Percentiles rank a stretch among this genome's conserved stretches.
phyloP scores from a whole-genome alignment of 2,329 filamentous ascomycete genomes.

The Pseudohalonectria lignicola region DNA sequence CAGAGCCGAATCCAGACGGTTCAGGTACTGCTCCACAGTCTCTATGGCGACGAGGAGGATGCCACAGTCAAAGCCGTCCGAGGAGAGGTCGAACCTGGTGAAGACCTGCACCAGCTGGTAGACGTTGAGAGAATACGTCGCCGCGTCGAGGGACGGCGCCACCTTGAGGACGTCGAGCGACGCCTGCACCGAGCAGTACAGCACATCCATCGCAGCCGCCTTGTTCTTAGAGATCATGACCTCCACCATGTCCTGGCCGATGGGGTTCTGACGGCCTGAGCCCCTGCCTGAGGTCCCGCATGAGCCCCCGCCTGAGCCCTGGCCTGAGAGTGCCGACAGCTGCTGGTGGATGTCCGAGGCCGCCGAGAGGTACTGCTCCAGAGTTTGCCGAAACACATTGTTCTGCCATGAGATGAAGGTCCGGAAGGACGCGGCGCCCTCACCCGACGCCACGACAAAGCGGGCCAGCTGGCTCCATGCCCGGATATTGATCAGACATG shows the following conservation, averaged over 20 bases:
- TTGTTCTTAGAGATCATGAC: slow-evolving; percentile 41
- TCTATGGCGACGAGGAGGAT: slow-evolving; percentile 32
- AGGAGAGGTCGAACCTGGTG: slow-evolving; percentile 29
- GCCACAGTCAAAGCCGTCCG: slow-evolving; percentile 34
- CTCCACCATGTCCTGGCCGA: slow-evolving; percentile 33
- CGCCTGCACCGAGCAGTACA: slow-evolving; percentile 34
- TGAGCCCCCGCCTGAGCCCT: no score
- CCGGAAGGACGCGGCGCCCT: slow-evolving; percentile 27
- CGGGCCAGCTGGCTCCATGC: slow-evolving; percentile 52
- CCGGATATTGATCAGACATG: slow-evolving; percentile 51
- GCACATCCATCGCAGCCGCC: slow-evolving; percentile 38
- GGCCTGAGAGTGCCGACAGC: slow-evolving; percentile 34
- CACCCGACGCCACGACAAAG: slow-evolving; percentile 40
- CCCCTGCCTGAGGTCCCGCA: no score
- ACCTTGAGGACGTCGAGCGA: slow-evolving; percentile 40
- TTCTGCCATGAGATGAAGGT: slow-evolving; percentile 47
- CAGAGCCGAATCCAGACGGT: slow-evolving; percentile 26
- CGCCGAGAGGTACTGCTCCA: slow-evolving; percentile 46
- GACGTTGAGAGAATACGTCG: slow-evolving; percentile 36
- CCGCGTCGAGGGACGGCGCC: slow-evolving; percentile 31
- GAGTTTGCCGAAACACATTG: slow-evolving; percentile 42
- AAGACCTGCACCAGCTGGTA: slow-evolving; percentile 40
- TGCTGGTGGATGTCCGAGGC: slow-evolving; percentile 46
- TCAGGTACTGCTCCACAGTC: slow-evolving; percentile 35
- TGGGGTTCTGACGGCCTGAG: no score